phyloP scores from a whole-genome alignment of 192 early-diverging fungal genomes.

The Coemansia sp. region DNA sequence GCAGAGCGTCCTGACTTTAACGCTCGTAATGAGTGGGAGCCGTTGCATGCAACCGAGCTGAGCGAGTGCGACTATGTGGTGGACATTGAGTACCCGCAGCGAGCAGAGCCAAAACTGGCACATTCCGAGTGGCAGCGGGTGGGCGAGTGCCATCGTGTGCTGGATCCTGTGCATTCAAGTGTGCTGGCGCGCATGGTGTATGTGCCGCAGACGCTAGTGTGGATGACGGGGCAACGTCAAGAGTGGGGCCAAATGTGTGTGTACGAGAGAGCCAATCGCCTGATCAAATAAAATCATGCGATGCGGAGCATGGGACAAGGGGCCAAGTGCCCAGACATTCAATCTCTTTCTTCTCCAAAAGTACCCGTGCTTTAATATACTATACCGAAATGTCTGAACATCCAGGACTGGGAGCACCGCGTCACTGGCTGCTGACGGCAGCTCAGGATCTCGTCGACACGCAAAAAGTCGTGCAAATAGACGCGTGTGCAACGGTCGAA shows the following conservation, averaged over 20 bases:
- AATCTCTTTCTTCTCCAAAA: no score
- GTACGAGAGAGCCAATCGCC: background rate
- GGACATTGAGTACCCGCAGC: slow-evolving; percentile 17
- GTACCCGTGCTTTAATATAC: no score
- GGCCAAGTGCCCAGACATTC: background rate
- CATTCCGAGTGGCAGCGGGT: background rate
- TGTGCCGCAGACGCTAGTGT: slow-evolving; percentile 13
- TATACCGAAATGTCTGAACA: slow-evolving; percentile 2
- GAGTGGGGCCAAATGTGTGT: slow-evolving; percentile 39
- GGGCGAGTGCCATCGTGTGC: slow-evolving; percentile 24
- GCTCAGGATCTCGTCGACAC: slow-evolving; percentile 59
- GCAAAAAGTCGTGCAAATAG: slow-evolving; percentile 68
- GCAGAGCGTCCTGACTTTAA: slow-evolving; percentile 31
- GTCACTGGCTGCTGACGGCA: slow-evolving; percentile 68
- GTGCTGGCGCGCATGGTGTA: slow-evolving; percentile 31
- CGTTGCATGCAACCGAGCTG: slow-evolving; percentile 15
- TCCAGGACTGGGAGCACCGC: slow-evolving; percentile 35
- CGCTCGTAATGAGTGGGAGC: slow-evolving; percentile 36
- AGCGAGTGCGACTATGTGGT: slow-evolving; percentile 28
- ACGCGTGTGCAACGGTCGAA: slow-evolving; percentile 61
- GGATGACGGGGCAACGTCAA: slow-evolving; percentile 12
- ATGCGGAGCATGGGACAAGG: background rate
- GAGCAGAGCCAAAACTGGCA: background rate
- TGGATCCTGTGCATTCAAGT: slow-evolving; percentile 19
- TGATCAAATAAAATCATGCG: background rate